A percentile compares a stretch with the other conserved stretches of the same genome.
These are phyloP conservation scores for Quercus phellos DNA, from an alignment of 331 rosid species.

Conservation along the genomic window DNA sequence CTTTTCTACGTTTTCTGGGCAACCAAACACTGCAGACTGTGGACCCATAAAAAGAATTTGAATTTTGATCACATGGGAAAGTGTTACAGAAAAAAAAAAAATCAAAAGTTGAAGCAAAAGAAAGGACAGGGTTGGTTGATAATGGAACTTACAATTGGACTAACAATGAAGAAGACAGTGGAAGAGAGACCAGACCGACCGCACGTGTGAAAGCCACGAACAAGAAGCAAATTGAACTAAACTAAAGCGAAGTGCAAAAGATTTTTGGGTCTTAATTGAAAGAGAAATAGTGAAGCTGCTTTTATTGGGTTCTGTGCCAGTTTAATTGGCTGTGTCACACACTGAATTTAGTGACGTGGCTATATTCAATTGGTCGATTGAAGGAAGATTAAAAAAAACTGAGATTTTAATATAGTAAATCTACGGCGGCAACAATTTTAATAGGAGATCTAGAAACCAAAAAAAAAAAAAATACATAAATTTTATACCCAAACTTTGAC, in stretches of 20 bases:
- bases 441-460: fast-evolving
- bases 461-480: too few relatives aligned
- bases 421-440: too few relatives aligned
- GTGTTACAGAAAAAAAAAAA: too few relatives aligned
- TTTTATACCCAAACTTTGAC: too few relatives aligned
- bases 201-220: not conserved
- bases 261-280: not conserved
- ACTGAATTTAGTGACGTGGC: not conserved
- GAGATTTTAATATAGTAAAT: too few relatives aligned
- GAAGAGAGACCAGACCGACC: not conserved
- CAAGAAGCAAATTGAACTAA: not conserved
- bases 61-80: not conserved
- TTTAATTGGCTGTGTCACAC: not conserved
- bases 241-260: not conserved
- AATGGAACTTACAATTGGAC: not conserved
- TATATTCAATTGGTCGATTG: too few relatives aligned
- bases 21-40: not conserved
- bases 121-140: not conserved
- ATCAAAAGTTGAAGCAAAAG: not conserved
- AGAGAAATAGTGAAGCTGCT: not conserved
- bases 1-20: not conserved
- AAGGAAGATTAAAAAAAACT: too few relatives aligned
- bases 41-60: not conserved
- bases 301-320: not conserved
- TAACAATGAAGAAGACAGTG: not conserved